Evolutionary conservation across 2,329 filamentous ascomycete genomes (phyloP).

Genomic region (Cordyceps fumosorosea): DNA sequence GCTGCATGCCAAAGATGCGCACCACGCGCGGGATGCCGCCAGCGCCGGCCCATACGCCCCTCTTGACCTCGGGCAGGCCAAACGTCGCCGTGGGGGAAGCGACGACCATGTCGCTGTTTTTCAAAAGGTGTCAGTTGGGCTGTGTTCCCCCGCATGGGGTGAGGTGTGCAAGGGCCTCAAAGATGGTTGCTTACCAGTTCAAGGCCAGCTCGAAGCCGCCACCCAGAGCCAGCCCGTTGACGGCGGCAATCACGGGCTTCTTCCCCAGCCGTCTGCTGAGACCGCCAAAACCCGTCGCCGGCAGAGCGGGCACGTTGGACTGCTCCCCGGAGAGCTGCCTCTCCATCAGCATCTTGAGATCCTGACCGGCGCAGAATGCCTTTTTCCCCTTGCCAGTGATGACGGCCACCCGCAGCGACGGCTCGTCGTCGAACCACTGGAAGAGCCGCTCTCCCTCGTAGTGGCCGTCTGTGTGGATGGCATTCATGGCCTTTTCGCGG

Average conservation of each 20-base stretch:
- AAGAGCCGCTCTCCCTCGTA: conserved; percentile 43
- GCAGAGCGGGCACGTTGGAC: conserved; percentile 19
- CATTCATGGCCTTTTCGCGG: conserved; percentile 42
- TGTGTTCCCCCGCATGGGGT: not conserved
- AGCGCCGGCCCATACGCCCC: conserved; percentile 47
- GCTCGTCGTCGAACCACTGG: conserved; percentile 47
- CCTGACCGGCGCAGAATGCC: conserved; percentile 49
- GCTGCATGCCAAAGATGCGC: conserved; percentile 37
- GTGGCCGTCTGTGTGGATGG: conserved; percentile 35
- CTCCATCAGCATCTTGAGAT: conserved; percentile 46
- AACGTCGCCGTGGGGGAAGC: conserved; percentile 45
- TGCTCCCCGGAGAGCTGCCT: conserved; percentile 14
- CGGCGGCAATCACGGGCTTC: conserved; percentile 54
- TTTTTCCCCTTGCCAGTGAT: conserved; percentile 45
- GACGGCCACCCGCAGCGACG: conserved; percentile 39
- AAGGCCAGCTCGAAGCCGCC: conserved; percentile 52
- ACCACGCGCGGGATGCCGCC: conserved; percentile 46
- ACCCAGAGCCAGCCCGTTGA: conserved; percentile 51
- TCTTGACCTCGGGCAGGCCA: conserved; percentile 45
- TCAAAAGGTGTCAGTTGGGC: not conserved
- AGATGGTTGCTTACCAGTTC: conserved; percentile 37
- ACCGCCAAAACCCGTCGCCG: conserved; percentile 39
- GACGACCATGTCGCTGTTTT: conserved; percentile 43
- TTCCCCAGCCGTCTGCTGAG: conserved; percentile 50
- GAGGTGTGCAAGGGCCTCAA: too few species aligned